These are phyloP conservation scores for Beta vulgaris DNA, from an alignment of 148 eudicot species.

Conservation along the genomic window DNA sequence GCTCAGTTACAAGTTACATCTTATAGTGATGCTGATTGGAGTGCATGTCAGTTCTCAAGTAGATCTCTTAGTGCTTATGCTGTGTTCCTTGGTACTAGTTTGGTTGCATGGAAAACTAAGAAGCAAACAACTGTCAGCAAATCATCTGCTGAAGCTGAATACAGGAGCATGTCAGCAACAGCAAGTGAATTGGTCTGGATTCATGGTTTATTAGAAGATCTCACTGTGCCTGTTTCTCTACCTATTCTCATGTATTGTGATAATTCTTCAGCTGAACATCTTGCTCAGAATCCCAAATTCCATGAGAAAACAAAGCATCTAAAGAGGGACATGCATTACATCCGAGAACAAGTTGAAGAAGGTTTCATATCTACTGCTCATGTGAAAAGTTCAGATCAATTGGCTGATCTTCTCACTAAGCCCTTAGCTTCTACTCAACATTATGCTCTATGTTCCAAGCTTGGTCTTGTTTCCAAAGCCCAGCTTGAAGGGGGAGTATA, in stretches of 20 bases:
- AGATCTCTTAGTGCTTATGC: background rate
- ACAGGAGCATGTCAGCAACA: background rate
- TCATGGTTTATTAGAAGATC: background rate
- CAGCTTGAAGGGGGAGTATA: background rate
- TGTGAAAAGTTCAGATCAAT: background rate
- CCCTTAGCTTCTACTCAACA: background rate
- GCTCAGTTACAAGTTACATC: background rate
- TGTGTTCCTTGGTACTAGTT: background rate
- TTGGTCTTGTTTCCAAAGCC: background rate
- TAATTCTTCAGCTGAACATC: background rate
- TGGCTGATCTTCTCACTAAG: background rate
- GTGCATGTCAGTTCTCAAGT: background rate
- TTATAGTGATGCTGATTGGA: constrained; percentile 4
- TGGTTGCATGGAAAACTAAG: constrained; percentile 5
- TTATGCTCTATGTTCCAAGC: background rate
- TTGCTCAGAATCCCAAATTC: background rate
- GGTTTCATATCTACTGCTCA: background rate
- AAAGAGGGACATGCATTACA: background rate
- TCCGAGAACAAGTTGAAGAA: background rate
- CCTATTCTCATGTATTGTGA: background rate
- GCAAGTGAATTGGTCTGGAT: background rate
- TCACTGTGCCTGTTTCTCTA: background rate
- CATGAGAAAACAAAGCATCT: constrained; percentile 2
- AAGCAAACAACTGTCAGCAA: background rate
- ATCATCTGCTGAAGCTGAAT: background rate